phyloP scores from a whole-genome alignment of 768 basidiomycete species.

The Naganishia vaughanmartiniae region DNA sequence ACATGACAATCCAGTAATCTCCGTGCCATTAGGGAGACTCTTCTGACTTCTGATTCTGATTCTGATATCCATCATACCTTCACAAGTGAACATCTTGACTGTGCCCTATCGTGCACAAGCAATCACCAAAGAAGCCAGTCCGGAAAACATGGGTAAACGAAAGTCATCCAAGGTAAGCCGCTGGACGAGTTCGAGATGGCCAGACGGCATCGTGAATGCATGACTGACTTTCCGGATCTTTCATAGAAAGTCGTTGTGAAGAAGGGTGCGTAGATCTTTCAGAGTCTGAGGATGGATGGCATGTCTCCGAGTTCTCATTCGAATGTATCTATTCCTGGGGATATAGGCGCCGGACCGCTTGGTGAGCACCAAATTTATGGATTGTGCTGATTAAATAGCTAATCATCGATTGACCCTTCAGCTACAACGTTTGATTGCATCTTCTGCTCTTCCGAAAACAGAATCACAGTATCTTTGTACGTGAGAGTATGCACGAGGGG shows the following conservation, averaged over 20 bases:
- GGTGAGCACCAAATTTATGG: neutral
- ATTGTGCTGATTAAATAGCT: slow-evolving; percentile 4
- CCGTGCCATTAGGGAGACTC: neutral
- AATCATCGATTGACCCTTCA: slow-evolving; percentile 26
- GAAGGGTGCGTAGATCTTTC: slow-evolving; percentile 33
- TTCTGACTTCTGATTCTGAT: neutral
- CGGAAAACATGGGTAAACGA: slow-evolving; percentile 47
- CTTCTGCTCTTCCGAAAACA: slow-evolving; percentile 47
- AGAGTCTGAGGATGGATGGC: slow-evolving; percentile 1
- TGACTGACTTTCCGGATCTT: neutral
- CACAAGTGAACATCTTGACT: too few relatives aligned
- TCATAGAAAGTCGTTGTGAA: slow-evolving; percentile 40
- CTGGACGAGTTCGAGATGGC: too few relatives aligned
- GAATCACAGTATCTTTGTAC: slow-evolving; percentile 43
- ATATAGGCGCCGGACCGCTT: slow-evolving; percentile 18
- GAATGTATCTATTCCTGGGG: neutral
- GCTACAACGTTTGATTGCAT: slow-evolving; percentile 50
- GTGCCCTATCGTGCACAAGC: neutral
- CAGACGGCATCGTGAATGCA: neutral
- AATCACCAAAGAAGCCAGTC: neutral
- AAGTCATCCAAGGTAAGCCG: slow-evolving; percentile 41
- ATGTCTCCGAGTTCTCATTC: neutral
- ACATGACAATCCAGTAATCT: neutral
- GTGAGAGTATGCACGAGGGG: neutral
- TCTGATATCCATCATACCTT: too few relatives aligned